These are phyloP conservation scores for Talaromyces borbonicus DNA, from an alignment of 495 filamentous ascomycete genomes.

Conservation along the genomic window DNA sequence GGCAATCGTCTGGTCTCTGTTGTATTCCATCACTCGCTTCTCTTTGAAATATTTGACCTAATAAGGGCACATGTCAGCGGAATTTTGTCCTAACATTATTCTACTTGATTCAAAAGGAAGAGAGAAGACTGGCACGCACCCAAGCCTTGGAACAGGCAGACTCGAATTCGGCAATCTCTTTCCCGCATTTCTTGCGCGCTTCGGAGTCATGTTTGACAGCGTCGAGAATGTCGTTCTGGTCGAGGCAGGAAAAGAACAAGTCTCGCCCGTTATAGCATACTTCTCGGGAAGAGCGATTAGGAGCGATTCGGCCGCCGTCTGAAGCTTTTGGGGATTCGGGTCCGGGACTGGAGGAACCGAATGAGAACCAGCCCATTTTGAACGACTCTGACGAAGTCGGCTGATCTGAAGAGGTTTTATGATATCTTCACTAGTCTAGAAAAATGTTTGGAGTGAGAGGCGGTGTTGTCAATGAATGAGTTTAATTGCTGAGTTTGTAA, in stretches of 20 bases:
- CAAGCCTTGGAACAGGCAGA: constrained; percentile 68
- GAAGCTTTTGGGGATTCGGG: constrained; percentile 32
- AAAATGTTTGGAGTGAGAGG: too few relatives aligned
- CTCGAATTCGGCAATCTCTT: constrained; percentile 58
- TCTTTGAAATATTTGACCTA: constrained; percentile 98
- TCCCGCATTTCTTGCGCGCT: constrained; percentile 55
- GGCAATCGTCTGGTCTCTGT: constrained; percentile 70
- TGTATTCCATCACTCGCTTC: constrained; percentile 80
- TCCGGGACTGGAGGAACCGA: constrained; percentile 31
- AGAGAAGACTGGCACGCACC: constrained; percentile 42
- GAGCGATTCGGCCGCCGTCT: constrained; percentile 59
- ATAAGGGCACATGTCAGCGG: not conserved
- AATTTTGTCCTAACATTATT: not conserved
- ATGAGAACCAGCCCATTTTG: constrained; percentile 35
- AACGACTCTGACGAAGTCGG: not conserved
- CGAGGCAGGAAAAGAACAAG: constrained; percentile 75
- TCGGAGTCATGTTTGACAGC: constrained; percentile 62
- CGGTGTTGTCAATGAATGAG: too few relatives aligned
- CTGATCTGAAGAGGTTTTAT: not conserved
- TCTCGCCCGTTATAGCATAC: constrained; percentile 85
- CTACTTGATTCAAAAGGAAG: constrained; percentile 4
- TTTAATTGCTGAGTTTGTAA: too few relatives aligned
- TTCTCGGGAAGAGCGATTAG: constrained; percentile 64
- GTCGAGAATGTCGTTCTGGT: constrained; percentile 72
- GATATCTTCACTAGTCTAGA: too few relatives aligned